Evolutionary conservation across 305 asterid species (phyloP).

Genomic region (Solanum hybrid): DNA sequence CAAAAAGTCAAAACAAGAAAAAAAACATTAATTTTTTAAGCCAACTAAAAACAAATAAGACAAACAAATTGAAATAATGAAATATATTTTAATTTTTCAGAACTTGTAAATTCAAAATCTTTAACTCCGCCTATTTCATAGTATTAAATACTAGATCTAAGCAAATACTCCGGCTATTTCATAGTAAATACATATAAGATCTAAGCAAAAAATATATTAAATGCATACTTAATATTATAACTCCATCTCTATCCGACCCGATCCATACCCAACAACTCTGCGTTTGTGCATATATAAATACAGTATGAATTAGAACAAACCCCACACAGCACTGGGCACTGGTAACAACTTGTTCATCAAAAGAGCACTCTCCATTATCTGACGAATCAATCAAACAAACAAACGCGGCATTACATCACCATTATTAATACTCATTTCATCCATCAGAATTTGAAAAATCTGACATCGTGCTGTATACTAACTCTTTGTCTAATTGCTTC

Average conservation of each 20-base stretch:
- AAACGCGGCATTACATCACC: conserved; percentile 6
- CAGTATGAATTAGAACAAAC: background rate
- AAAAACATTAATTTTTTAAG: background rate
- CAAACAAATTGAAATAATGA: background rate
- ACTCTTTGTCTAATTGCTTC: conserved; percentile 1
- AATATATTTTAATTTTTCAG: background rate
- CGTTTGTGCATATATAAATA: background rate
- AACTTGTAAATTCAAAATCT: background rate
- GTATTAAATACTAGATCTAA: background rate
- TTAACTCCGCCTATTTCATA: background rate
- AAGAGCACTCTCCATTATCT: background rate
- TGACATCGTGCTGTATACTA: background rate
- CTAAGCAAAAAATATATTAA: background rate
- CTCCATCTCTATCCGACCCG: background rate
- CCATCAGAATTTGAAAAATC: background rate
- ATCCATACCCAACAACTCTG: background rate
- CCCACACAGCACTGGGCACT: background rate
- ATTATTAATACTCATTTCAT: background rate
- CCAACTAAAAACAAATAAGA: background rate
- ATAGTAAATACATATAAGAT: background rate
- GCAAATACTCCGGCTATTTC: background rate
- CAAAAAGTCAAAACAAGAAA: background rate
- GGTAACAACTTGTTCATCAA: background rate
- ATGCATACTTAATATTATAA: background rate
- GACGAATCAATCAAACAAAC: conserved; percentile 4